Evolutionary conservation across 2,329 filamentous ascomycete genomes (phyloP), one percentile per base, ranked within the genome.

Genomic region (Metarhizium guizhouense): DNA sequence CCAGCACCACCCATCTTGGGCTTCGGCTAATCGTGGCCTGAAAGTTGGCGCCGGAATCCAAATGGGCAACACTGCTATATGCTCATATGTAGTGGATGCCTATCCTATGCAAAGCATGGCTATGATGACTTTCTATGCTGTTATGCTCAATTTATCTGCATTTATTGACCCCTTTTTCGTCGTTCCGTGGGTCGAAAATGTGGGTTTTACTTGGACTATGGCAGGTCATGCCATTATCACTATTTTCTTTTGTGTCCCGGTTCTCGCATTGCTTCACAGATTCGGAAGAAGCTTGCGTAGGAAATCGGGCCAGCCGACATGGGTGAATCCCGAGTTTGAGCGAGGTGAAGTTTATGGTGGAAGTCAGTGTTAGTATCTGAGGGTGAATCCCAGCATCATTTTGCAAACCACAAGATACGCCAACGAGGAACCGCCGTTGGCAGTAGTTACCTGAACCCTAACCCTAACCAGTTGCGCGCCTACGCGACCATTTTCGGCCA

Each of bases 31-130:
- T 20, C 14, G 25, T 4, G 25, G 3, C 36, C 47, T 25, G 36
- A 16, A 53, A 79, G 77, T 80, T 62, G 76, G 75, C 1, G 74
- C 76, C 1, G 79, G 80, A 18, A 75, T 82, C 58, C 79, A 83
- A 58, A 76, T 81, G 53, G 79, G 79, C 36, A 83, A 82, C 62
- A 80, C 78, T 0, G 74, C 75, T 2, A 67, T 77, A 10, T 76
- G 72, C 48, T 71, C 74, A 6, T 83, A 83, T 62, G 72, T 82
- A 16, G 73, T 83, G 38, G 80, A 83, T 62, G 72, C 72, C 49
- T 82, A 83, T 62, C 79, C 78, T 0, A 64, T 78, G 16, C 78
- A 82, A 61, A 76, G 76, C 42, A 82, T 79, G 64, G 76, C 76
- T 47, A 70, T 79, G 42, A 72, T 81, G 36, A 78, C 75, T 7